Percentiles rank a stretch among this genome's conserved stretches.
These are phyloP conservation scores for Astrephomene gubernaculifera DNA, from an alignment of 139 green algal species.

Conservation along the genomic window DNA sequence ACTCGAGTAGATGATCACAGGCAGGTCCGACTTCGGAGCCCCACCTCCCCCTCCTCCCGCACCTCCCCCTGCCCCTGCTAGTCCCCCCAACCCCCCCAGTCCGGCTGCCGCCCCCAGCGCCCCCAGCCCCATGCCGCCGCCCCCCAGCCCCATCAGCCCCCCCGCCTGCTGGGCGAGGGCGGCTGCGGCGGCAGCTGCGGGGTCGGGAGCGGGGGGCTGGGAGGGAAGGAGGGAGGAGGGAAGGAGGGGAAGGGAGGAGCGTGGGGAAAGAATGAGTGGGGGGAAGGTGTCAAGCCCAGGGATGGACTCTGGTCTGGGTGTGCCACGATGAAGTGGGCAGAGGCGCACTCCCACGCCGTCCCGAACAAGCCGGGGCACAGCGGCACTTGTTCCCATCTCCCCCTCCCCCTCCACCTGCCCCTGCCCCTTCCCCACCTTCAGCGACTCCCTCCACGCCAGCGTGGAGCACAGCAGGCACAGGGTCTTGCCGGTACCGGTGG, in stretches of 20 bases:
- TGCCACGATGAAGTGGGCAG: too few relatives aligned
- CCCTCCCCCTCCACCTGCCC: neutral
- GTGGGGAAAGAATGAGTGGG: too few relatives aligned
- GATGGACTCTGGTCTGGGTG: too few relatives aligned
- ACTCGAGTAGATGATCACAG: conserved; percentile 91
- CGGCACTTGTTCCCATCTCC: neutral
- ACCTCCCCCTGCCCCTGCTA: neutral
- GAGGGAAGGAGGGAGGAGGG: neutral
- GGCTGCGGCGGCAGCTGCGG: neutral
- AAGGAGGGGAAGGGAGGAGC: too few relatives aligned
- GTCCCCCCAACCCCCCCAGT: neutral
- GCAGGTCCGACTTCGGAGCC: conserved; percentile 41
- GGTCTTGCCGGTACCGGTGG: conserved; percentile 97
- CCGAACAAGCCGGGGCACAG: too few relatives aligned
- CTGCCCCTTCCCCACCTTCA: conserved; percentile 41
- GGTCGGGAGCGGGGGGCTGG: neutral
- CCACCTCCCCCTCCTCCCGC: neutral
- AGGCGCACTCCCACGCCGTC: too few relatives aligned
- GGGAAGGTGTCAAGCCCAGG: too few relatives aligned
- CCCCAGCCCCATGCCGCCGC: neutral
- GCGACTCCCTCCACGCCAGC: conserved; percentile 86
- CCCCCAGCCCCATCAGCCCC: neutral
- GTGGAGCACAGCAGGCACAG: conserved; percentile 96
- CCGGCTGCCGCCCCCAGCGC: neutral
- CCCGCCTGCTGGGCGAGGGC: conserved; percentile 13